Base-by-base conservation (phyloP, 2,329 filamentous ascomycete genomes). In the Basipetospora chlamydospora region DNA sequence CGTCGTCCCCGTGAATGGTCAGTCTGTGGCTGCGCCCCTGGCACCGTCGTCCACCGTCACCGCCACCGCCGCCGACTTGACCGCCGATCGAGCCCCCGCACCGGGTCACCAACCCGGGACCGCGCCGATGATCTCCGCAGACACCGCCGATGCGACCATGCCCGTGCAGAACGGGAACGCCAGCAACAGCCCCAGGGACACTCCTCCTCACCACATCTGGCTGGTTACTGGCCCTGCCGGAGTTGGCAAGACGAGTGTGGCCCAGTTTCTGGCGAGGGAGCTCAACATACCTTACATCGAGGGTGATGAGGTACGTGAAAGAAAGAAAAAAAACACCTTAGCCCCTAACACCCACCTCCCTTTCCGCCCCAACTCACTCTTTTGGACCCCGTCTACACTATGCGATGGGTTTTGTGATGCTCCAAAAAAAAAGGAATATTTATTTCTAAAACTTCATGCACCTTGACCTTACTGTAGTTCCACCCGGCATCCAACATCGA, bases 171-270 rank as follows among this genome's bases (percentile, higher is more conserved):
- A 31, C 16, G 28, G 35, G 17, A 34, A 35, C 23, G 16, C 41
- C 9, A 47, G 53, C 37, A 54, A 55, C 39, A 54, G n/a, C n/a
- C n/a, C n/a, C n/a, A n/a, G n/a, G n/a, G n/a, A n/a, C n/a, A n/a
- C n/a, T n/a, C n/a, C n/a, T n/a, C n/a, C 63, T 40, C 75, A 78
- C 49, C 80, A 86, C 55, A 84, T 87, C 51, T 87, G 80, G 79
- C 66, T 87, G 41, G 73, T 87, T 35, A 85, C 80, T 2, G 81
- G 81, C 20, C 81, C 81, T 35, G 80, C 82, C 29, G 82, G 82
- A 20, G 84, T 78, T 50, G 81, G 81, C 41, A 87, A 87, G 64
- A 81, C 73, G 39, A 86, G 80, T 1, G 70, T 87, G 20, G 82
- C 79, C 29, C 62, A 74, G 46, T 63, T 73, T 49, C 56, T 87